Conservation (phyloP, 108 stramenopile genomes). For the Nitzschia sp. region DNA sequence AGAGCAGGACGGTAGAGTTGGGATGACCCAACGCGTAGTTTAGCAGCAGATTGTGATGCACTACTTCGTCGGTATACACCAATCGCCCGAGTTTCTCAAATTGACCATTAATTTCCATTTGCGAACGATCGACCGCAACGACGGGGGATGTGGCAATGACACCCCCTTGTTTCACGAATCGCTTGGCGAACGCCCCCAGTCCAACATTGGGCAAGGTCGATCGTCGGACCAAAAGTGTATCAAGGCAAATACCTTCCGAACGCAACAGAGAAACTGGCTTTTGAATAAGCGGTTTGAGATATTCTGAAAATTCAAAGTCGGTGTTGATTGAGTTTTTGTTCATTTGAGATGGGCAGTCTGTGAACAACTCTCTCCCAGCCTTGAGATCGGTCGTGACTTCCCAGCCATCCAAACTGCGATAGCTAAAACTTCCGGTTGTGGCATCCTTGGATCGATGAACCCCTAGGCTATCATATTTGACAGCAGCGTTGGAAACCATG, state of each 20-base stretch:
- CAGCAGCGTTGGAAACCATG: slow-evolving; percentile 23
- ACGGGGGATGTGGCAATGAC: slow-evolving; percentile 42
- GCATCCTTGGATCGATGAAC: slow-evolving; percentile 35
- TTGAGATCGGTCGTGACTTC: neutral
- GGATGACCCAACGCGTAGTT: slow-evolving; percentile 75
- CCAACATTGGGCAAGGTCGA: slow-evolving; percentile 70
- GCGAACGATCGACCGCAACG: slow-evolving; percentile 25
- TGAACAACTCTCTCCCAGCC: neutral
- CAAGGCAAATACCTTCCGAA: slow-evolving; percentile 48
- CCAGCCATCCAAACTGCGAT: neutral
- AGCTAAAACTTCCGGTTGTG: slow-evolving; percentile 47
- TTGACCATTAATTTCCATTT: slow-evolving; percentile 18
- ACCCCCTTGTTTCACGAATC: slow-evolving; percentile 27
- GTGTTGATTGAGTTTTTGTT: neutral
- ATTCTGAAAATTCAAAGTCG: neutral
- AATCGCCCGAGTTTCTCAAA: neutral
- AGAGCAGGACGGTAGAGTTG: slow-evolving; percentile 64
- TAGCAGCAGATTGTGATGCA: slow-evolving; percentile 44
- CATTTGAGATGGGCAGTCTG: neutral
- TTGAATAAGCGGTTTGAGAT: neutral
- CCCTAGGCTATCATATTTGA: slow-evolving; percentile 11
- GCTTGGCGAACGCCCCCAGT: slow-evolving; percentile 72
- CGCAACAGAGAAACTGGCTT: neutral
- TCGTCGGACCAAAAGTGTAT: slow-evolving; percentile 34
- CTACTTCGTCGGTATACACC: neutral